Evolutionary conservation across 2,329 filamentous ascomycete genomes (phyloP), one percentile per base, ranked within the genome.

Genomic region (Talaromyces atroroseus): DNA sequence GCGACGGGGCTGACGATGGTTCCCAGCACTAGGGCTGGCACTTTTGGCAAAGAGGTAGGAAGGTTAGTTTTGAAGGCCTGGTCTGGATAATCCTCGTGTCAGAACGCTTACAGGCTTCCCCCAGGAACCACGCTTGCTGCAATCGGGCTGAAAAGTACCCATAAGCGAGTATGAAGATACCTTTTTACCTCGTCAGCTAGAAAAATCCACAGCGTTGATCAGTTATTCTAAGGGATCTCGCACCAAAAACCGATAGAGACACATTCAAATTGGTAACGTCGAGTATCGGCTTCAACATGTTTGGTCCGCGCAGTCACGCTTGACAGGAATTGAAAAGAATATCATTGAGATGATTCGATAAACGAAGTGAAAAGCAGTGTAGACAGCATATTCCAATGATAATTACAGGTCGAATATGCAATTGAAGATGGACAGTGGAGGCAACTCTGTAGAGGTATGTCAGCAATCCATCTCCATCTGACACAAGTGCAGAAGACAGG

Each of bases 11-110:
- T 82, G 3, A 85, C 71, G 0, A 77, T 63, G 49, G 82, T 76
- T 2, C 82, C 83, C 26, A 82, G 60, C 8, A 80, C 18, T 21
- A 85, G 74, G 1, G 82, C 80, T 2, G 81, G 81, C 18, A 84
- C 80, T 83, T 5, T 8, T n/a, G 11, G 16, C 32, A 42, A 10
- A n/a, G 24, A 29, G 26, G 16, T 18, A 36, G 10, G 26, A 29
- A 11, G 26, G 26, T 29, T 50, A 34, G 32, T 34, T 49, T 23
- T 14, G 8, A 18, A 24, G 49, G 62, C 10, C 63, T 59, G 18
- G 18, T 36, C 11, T 8, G 3, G 40, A 32, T 3, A 16, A n/a
- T 14, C 18, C 2, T 3, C 14, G 20, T 14, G 18, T 44, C 11
- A 10, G 5, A 11, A 24, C 46, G 57, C 70, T 49, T 63, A 73